Evolutionary conservation across 176 grass and related monocot genomes (phyloP).

Genomic region (Zea luxurians): DNA sequence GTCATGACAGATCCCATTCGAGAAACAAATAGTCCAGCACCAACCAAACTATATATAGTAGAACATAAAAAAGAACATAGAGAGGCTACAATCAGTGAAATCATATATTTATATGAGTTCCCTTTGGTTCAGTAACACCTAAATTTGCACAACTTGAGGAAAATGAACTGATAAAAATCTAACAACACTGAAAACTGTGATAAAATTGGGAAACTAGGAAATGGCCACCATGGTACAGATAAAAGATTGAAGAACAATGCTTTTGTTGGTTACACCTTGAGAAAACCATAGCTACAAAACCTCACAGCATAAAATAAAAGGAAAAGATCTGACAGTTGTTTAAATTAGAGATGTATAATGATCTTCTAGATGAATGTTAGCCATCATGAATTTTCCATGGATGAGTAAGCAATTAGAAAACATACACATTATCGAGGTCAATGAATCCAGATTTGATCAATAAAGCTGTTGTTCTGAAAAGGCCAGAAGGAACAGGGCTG

Average conservation of each 20-base stretch:
- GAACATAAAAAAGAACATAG: not conserved
- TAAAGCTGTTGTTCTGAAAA: slow-evolving; percentile 78
- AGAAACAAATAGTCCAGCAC: slow-evolving; percentile 24
- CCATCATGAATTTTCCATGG: slow-evolving; percentile 4
- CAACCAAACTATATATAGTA: not conserved
- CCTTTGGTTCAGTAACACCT: slow-evolving; percentile 22
- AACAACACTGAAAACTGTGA: not conserved
- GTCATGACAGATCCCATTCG: slow-evolving; percentile 12
- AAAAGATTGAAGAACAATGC: not conserved
- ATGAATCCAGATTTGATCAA: slow-evolving; percentile 89
- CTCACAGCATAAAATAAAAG: slow-evolving; percentile 12
- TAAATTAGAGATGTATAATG: slow-evolving; percentile 6
- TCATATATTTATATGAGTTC: not conserved
- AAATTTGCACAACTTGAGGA: not conserved
- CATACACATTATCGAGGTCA: slow-evolving; percentile 93
- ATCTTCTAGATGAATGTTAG: slow-evolving; percentile 10
- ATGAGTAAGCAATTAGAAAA: slow-evolving; percentile 13
- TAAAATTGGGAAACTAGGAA: slow-evolving; percentile 21
- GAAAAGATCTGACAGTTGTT: not conserved
- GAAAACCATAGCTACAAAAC: not conserved
- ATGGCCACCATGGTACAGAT: not conserved
- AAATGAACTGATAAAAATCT: not conserved
- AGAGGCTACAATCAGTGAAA: not conserved
- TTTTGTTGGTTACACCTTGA: not conserved
- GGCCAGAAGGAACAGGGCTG: slow-evolving; percentile 63